A percentile compares a stretch with the other conserved stretches of the same genome.
phyloP scores from a whole-genome alignment of 2,329 filamentous ascomycete species.

The Alternaria ethzedia region DNA sequence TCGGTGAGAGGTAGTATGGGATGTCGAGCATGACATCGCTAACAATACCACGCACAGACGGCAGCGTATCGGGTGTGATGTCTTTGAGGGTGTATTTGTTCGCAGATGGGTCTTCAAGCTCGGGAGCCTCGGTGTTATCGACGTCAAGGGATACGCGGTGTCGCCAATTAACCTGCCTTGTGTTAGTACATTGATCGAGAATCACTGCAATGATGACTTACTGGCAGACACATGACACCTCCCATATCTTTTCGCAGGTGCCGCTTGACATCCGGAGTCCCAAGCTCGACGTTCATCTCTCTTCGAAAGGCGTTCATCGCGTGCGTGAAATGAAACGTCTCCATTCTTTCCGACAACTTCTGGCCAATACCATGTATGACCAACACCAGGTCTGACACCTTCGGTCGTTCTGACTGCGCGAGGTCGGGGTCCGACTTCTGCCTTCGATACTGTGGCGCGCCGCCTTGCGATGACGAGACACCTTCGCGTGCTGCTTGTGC shows the following conservation, averaged over 20 bases:
- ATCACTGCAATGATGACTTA: constrained; percentile 21
- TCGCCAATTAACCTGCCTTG: constrained; percentile 79
- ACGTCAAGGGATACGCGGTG: constrained; percentile 88
- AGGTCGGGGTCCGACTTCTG: constrained; percentile 60
- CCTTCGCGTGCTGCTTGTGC: constrained; percentile 53
- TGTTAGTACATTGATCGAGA: constrained; percentile 13
- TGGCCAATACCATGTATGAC: constrained; percentile 97
- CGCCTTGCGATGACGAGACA: constrained; percentile 53
- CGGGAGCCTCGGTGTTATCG: constrained; percentile 59
- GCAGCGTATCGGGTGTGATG: constrained; percentile 89
- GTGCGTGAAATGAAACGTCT: constrained; percentile 97
- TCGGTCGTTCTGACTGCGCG: constrained; percentile 70
- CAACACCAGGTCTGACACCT: constrained; percentile 85
- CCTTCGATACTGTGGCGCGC: constrained; percentile 48
- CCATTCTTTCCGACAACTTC: constrained; percentile 91
- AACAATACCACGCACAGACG: constrained; percentile 88
- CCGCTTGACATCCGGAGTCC: constrained; percentile 73
- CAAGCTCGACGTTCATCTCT: constrained; percentile 83
- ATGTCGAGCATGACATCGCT: constrained; percentile 99
- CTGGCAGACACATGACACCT: constrained; percentile 89
- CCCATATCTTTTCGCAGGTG: constrained; percentile 79
- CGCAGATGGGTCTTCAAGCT: constrained; percentile 62
- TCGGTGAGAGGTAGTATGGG: constrained; percentile 92
- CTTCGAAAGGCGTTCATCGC: constrained; percentile 90
- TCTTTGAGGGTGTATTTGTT: constrained; percentile 77